Conservation (phyloP, 768 basidiomycete species). For the Crassisporium funariophilum region DNA sequence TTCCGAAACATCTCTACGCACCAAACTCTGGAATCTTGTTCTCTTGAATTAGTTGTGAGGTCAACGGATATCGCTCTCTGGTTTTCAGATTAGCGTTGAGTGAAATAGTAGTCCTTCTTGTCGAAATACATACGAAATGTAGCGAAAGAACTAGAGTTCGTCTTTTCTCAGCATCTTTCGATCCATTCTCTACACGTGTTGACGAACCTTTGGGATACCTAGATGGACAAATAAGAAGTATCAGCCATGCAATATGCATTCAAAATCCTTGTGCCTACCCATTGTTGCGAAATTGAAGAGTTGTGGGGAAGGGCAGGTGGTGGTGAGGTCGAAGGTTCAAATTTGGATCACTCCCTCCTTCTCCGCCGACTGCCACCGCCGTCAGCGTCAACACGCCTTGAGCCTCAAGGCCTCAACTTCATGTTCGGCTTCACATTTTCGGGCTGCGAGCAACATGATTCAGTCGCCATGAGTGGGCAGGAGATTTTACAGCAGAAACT, state of each 20-base stretch:
- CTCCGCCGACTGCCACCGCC: slow-evolving; percentile 7
- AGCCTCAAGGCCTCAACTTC: background rate
- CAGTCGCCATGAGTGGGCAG: too few relatives aligned
- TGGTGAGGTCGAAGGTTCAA: slow-evolving; percentile 20
- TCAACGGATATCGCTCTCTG: slow-evolving; percentile 97
- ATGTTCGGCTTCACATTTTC: too few relatives aligned
- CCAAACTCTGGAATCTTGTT: slow-evolving; percentile 99
- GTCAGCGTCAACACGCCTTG: slow-evolving; percentile 6
- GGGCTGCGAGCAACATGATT: too few relatives aligned
- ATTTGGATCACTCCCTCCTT: slow-evolving; percentile 8
- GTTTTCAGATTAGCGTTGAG: too few relatives aligned
- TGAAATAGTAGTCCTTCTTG: background rate
- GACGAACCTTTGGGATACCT: slow-evolving; percentile 62
- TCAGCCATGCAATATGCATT: background rate
- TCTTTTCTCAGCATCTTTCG: slow-evolving; percentile 2
- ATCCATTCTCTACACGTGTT: background rate
- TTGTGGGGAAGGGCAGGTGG: slow-evolving; percentile 10
- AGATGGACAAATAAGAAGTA: background rate
- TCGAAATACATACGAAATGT: slow-evolving; percentile 75
- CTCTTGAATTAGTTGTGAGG: slow-evolving; percentile 96
- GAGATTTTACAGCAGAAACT: too few relatives aligned
- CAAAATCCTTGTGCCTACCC: slow-evolving; percentile 19
- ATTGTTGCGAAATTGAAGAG: slow-evolving; percentile 14
- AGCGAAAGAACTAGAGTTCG: slow-evolving; percentile 88
- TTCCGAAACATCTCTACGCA: slow-evolving; percentile 30